phyloP scores from a whole-genome alignment of 257 asterid species.

The Fraxinus quadrangulata region DNA sequence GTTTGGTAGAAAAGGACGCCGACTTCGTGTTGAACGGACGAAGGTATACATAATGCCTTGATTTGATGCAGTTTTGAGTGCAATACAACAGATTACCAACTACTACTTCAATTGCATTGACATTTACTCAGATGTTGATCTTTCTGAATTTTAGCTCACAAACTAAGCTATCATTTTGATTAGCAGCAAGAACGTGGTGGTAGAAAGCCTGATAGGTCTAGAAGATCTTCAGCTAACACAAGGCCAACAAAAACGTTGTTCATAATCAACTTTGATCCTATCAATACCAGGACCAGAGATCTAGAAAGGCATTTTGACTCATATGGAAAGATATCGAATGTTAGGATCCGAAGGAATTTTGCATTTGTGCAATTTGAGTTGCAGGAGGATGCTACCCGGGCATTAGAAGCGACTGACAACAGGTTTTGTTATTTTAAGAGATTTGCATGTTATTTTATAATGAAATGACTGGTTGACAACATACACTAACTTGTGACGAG shows the following conservation, averaged over 20 bases:
- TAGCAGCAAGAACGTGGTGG: slow-evolving; percentile 86
- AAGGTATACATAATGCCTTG: slow-evolving; percentile 48
- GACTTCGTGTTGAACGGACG: slow-evolving; percentile 90
- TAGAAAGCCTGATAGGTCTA: slow-evolving; percentile 68
- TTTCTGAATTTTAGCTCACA: slow-evolving; percentile 12
- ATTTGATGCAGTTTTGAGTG: slow-evolving; percentile 11
- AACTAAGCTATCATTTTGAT: slow-evolving; percentile 27
- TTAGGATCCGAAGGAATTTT: slow-evolving; percentile 83
- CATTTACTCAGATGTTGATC: slow-evolving; percentile 6
- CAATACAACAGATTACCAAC: background rate
- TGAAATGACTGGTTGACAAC: too few species aligned
- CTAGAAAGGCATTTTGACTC: slow-evolving; percentile 79
- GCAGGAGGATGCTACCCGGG: slow-evolving; percentile 87
- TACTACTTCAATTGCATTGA: background rate
- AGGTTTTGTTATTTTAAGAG: slow-evolving; percentile 45
- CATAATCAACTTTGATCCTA: slow-evolving; percentile 85
- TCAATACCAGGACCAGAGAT: slow-evolving; percentile 76
- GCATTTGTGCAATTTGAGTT: slow-evolving; percentile 80
- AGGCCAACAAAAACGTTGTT: slow-evolving; percentile 86
- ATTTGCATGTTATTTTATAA: background rate
- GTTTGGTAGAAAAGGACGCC: slow-evolving; percentile 85
- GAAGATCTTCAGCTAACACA: slow-evolving; percentile 58
- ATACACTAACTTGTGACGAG: background rate
- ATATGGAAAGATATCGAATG: slow-evolving; percentile 74
- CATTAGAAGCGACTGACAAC: slow-evolving; percentile 71